Evolutionary conservation across 1,139 yeast species (phyloP), one percentile per base, ranked within the genome.

Genomic region (Taphrina communis): DNA sequence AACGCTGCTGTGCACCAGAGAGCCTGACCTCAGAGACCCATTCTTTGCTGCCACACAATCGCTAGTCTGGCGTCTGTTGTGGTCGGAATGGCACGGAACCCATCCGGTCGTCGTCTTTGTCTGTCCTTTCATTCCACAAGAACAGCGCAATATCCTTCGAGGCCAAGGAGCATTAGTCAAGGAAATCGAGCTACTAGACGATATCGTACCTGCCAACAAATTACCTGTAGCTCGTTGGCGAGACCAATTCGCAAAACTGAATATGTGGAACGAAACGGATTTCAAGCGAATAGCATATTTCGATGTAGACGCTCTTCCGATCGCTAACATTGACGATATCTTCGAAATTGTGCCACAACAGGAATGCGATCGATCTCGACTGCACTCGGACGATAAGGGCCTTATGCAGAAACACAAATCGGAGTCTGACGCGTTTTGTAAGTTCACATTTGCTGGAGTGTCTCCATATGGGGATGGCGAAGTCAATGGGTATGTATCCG

Each of bases 271-370:
- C 53, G 83, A 87, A 71, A 76, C 78, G 7, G 83, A 85, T 69
- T 91, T 82, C 77, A 85, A 84, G 21, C 84, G 82, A 71, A 80
- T 92, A 0, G 82, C 91, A 65, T 93, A 89, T 75, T 78, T 93
- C 72, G 98, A 93, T 77, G 86, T 91, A 2, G 98, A 93, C 76
- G 86, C 92, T 2, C 80, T 92, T 67, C 91, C 96, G 0, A 71
- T 87, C 38, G 77, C 80, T 56, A 79, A 81, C 55, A 72, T 83
- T 52, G 80, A 80, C 74, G 74, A 78, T 66, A 73, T 86, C 73
- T 80, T 84, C 76, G 75, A 79, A 73, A 9, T 69, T 72, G 60
- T 74, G 50, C 66, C 56, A 11, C n/a, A 38, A 21, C 66, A 62
- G 59, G 35, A 41, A 38, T 60, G 65, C 14, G 57, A 44, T 7